These are phyloP conservation scores for Melaleuca alternifolia DNA, from an alignment of 345 rosid species.

Conservation along the genomic window DNA sequence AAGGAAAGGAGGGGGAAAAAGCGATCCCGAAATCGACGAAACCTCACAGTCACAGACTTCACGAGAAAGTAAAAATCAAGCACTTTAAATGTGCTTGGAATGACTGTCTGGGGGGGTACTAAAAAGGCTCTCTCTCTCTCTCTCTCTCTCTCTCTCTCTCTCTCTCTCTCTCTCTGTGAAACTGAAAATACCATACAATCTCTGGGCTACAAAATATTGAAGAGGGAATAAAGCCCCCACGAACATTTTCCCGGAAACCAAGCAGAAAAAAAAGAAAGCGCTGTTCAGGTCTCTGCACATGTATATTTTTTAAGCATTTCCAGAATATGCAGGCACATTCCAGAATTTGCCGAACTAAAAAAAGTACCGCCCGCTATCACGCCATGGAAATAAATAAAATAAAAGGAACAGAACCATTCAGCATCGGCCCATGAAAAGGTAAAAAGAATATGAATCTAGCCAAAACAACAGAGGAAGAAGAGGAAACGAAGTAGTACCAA, in stretches of 20 bases:
- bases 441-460: neutral
- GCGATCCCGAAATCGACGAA: neutral
- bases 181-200: neutral
- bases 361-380: neutral
- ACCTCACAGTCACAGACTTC: neutral
- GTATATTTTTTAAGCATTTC: neutral
- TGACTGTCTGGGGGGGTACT: neutral
- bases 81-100: neutral
- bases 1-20: neutral
- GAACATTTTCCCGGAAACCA: neutral
- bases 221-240: neutral
- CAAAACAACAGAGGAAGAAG: neutral
- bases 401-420: neutral
- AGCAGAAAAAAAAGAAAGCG: neutral
- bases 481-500: neutral
- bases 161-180: neutral
- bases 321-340: neutral
- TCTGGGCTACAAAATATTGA: neutral
- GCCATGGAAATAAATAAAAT: neutral
- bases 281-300: neutral
- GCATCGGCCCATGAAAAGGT: neutral
- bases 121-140: neutral
- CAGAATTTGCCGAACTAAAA: neutral
- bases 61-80: neutral
- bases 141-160: neutral